Conservation (phyloP, 2,329 filamentous ascomycete species). For the Alternaria dauci region DNA sequence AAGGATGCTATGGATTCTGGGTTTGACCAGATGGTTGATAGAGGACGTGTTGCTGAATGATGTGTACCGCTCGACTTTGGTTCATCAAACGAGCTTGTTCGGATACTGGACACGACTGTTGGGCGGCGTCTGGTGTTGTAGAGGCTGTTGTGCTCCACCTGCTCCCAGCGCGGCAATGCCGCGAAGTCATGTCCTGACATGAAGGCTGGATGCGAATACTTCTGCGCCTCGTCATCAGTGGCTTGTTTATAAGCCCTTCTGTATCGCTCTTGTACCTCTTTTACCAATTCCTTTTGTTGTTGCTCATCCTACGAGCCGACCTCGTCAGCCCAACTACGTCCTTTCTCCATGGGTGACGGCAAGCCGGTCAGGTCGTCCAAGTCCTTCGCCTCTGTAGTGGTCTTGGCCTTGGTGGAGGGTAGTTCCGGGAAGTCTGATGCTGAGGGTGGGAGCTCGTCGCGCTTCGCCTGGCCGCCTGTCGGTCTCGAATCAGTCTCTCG, state of each 20-base stretch:
- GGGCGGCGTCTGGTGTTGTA: neutral
- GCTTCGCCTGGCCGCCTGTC: conserved; percentile 18
- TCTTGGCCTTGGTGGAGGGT: conserved; percentile 39
- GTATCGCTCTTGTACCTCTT: neutral
- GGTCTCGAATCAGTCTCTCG: conserved; percentile 15
- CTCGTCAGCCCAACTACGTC: conserved; percentile 57
- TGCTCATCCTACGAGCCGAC: conserved; percentile 39
- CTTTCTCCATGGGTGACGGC: conserved; percentile 39
- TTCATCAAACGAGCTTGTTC: neutral
- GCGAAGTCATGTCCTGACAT: conserved; percentile 10
- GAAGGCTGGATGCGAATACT: neutral
- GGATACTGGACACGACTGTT: neutral
- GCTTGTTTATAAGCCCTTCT: neutral
- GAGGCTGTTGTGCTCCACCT: conserved; percentile 1
- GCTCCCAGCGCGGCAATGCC: conserved; percentile 7
- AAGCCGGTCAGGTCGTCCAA: conserved; percentile 42
- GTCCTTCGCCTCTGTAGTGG: conserved; percentile 28
- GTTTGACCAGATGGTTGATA: neutral
- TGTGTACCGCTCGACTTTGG: neutral
- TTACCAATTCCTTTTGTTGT: conserved; percentile 12
- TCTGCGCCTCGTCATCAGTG: neutral
- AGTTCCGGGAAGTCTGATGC: conserved; percentile 58
- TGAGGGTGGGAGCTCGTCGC: conserved; percentile 43
- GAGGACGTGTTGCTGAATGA: neutral
- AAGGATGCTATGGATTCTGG: neutral